Evolutionary conservation across 257 asterid species (phyloP).

Genomic region (Paulownia fortunei): DNA sequence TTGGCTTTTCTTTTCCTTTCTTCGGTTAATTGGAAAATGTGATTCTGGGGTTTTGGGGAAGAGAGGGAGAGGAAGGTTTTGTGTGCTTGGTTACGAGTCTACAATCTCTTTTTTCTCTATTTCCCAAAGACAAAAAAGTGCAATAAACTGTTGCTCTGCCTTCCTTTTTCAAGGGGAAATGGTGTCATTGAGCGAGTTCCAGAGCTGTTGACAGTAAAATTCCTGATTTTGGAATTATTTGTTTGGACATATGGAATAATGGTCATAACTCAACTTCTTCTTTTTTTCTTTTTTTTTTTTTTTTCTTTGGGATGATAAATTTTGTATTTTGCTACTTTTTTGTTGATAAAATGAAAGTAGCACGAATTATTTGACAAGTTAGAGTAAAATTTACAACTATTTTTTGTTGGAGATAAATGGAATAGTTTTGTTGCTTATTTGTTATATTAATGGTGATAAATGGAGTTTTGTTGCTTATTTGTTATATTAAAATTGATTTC

Average conservation of each 20-base stretch:
- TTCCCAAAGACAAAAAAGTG: neutral
- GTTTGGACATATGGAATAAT: neutral
- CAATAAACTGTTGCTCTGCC: neutral
- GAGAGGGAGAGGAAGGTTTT: neutral
- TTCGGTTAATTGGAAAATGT: neutral
- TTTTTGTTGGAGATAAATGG: too few species aligned
- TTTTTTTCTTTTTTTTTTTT: too few species aligned
- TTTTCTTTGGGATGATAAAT: too few species aligned
- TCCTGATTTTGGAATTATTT: neutral
- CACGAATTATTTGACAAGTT: too few species aligned
- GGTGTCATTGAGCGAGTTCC: neutral
- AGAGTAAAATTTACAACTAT: too few species aligned
- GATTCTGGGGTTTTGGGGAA: slow-evolving; percentile 1
- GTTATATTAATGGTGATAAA: too few species aligned
- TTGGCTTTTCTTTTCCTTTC: neutral
- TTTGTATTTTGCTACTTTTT: too few species aligned
- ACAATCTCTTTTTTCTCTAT: neutral
- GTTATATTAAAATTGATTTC: too few species aligned
- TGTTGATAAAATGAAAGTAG: too few species aligned
- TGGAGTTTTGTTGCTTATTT: too few species aligned
- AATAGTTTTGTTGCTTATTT: too few species aligned
- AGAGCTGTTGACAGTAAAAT: neutral
- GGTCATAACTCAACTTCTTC: too few species aligned
- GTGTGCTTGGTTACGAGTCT: neutral
- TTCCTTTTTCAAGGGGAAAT: neutral